These are phyloP conservation scores for Ophiostoma ulmi DNA, from an alignment of 2,329 filamentous ascomycete genomes.

Conservation along the genomic window DNA sequence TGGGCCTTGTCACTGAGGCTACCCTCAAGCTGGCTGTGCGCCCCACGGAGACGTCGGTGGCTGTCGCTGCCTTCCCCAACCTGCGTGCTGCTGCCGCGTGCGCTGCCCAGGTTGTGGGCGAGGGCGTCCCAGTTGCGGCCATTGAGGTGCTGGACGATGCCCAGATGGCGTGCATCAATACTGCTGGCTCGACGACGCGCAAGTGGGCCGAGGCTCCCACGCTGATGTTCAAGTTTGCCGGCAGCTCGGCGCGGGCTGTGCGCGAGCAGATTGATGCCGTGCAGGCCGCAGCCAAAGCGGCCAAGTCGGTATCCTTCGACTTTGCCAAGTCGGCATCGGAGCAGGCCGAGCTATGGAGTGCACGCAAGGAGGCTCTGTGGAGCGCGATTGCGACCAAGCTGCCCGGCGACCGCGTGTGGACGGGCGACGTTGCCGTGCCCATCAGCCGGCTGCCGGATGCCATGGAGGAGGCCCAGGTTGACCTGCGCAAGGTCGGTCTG, in stretches of 20 bases:
- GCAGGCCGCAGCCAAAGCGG: conserved; percentile 54
- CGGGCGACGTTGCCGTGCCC: conserved; percentile 79
- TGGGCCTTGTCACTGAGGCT: conserved; percentile 87
- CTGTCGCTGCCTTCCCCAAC: conserved; percentile 56
- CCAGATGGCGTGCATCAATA: conserved; percentile 70
- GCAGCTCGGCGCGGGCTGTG: conserved; percentile 58
- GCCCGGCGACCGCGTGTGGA: conserved; percentile 72
- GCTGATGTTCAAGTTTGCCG: conserved; percentile 79
- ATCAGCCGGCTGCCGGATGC: conserved; percentile 68
- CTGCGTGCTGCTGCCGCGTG: conserved; percentile 72
- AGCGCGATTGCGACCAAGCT: conserved; percentile 64
- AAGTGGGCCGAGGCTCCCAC: conserved; percentile 69
- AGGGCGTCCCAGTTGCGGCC: conserved; percentile 81
- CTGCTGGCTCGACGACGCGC: conserved; percentile 60
- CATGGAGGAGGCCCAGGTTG: conserved; percentile 71
- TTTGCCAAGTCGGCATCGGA: conserved; percentile 66
- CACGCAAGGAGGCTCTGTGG: conserved; percentile 80
- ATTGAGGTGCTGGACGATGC: conserved; percentile 89
- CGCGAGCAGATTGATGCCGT: conserved; percentile 74
- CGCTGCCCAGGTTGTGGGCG: conserved; percentile 71
- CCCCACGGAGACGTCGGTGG: conserved; percentile 74
- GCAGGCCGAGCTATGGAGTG: conserved; percentile 73
- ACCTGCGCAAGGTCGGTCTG: conserved; percentile 63
- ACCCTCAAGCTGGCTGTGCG: conserved; percentile 80
- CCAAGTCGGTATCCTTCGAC: conserved; percentile 66